phyloP scores from a whole-genome alignment of 495 filamentous ascomycete species.

The Lophiostoma macrostomum region DNA sequence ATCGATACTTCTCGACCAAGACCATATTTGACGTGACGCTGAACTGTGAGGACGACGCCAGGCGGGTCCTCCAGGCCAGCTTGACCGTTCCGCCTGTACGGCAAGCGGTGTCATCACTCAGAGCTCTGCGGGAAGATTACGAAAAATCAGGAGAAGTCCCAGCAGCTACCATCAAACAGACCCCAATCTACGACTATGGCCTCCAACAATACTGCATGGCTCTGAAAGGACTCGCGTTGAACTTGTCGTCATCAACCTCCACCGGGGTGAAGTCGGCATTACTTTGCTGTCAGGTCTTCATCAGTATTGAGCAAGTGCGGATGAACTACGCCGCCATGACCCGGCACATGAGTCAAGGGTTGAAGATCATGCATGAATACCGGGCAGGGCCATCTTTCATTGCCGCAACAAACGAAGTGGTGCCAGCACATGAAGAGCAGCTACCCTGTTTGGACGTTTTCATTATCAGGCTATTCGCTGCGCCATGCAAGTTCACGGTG shows the following conservation, averaged over 20 bases:
- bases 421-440: conserved; percentile 14
- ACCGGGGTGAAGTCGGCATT: conserved; percentile 14
- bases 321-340: conserved; percentile 18
- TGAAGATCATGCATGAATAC: conserved; percentile 19
- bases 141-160: conserved; percentile 1
- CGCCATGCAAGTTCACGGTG: conserved; percentile 20
- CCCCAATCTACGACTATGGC: conserved; percentile 15
- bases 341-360: conserved; percentile 14
- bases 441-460: conserved; percentile 19
- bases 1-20: conserved; percentile 38
- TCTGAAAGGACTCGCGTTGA: conserved; percentile 15
- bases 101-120: conserved; percentile 43
- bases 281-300: conserved; percentile 19
- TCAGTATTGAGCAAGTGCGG: conserved; percentile 23
- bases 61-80: conserved; percentile 33
- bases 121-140: conserved; percentile 33
- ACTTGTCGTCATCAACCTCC: conserved; percentile 1
- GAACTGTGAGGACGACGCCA: conserved; percentile 34
- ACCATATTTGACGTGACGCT: conserved; percentile 35
- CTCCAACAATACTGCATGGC: conserved; percentile 20
- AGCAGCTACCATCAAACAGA: conserved; percentile 4
- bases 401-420: conserved; percentile 3
- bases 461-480: conserved; percentile 21
- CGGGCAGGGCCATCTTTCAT: conserved; percentile 14
- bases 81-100: conserved; percentile 40